Conservation (phyloP, 305 asterid genomes). For the Nicotiana rustica region DNA sequence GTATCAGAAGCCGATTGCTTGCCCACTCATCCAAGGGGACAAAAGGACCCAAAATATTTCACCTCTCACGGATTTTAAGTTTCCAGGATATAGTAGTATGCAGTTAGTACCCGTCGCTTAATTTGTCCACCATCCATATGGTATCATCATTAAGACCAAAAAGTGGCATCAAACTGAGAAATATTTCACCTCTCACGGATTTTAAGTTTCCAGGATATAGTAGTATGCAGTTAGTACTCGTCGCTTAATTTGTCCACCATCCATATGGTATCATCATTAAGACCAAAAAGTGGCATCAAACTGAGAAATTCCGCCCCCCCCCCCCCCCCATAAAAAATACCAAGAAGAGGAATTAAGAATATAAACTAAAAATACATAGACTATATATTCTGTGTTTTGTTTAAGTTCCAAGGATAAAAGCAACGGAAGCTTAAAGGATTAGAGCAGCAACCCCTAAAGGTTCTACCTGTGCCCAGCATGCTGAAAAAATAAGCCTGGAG, state of each 20-base stretch:
- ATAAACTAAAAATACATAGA: not conserved
- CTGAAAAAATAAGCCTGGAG: slow-evolving; percentile 92
- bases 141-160: not conserved
- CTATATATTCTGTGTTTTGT: not conserved
- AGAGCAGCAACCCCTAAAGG: slow-evolving; percentile 30
- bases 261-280: not conserved
- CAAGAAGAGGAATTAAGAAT: not conserved
- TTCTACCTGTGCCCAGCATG: slow-evolving; percentile 98
- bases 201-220: not conserved
- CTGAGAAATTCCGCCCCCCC: not conserved
- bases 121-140: not conserved
- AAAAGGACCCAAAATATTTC: not conserved
- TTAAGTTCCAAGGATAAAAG: slow-evolving; percentile 7
- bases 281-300: slow-evolving; percentile 19
- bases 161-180: slow-evolving; percentile 11
- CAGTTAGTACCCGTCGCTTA: not conserved
- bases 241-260: not conserved
- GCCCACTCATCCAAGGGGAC: not conserved
- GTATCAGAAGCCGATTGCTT: not conserved
- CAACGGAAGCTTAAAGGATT: not conserved
- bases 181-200: not conserved
- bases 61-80: not conserved
- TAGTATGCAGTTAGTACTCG: not conserved
- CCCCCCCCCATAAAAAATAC: not conserved
- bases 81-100: not conserved